Conservation (phyloP, 164 flowering plant genomes). For the Taxillus chinensis region DNA sequence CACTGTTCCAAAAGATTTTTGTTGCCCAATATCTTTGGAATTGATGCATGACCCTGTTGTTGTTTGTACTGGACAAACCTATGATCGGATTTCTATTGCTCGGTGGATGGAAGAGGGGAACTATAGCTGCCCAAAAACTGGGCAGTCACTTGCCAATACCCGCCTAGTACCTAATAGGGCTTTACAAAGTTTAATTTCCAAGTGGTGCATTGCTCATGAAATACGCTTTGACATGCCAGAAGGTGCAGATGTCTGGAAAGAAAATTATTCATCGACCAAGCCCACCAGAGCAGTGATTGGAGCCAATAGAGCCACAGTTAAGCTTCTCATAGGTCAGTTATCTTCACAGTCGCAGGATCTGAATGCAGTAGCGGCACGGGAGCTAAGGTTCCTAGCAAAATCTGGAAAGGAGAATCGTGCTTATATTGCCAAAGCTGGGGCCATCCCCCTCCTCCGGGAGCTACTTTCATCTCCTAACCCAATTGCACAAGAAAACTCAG, state of each 20-base stretch:
- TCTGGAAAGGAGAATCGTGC: not conserved
- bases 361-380: not conserved
- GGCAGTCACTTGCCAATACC: not conserved
- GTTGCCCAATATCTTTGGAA: slow-evolving; percentile 1
- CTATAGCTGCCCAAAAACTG: slow-evolving; percentile 8
- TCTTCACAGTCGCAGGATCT: not conserved
- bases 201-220: not conserved
- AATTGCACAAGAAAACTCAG: slow-evolving; percentile 1
- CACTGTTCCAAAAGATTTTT: not conserved
- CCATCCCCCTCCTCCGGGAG: not conserved
- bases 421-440: not conserved
- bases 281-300: not conserved
- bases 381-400: slow-evolving; percentile 1
- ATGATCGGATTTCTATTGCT: slow-evolving; percentile 4
- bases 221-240: not conserved
- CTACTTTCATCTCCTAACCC: slow-evolving; percentile 1
- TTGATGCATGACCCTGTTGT: slow-evolving; percentile 2
- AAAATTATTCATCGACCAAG: too few species aligned
- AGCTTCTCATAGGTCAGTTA: not conserved
- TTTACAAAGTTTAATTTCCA: slow-evolving; percentile 3
- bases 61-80: not conserved
- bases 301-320: slow-evolving; percentile 1
- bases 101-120: slow-evolving; percentile 8
- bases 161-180: slow-evolving; percentile 2
- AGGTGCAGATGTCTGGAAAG: too few species aligned